Base-by-base conservation (phyloP, 2,329 filamentous ascomycete genomes). In the Colletotrichum tanaceti region DNA sequence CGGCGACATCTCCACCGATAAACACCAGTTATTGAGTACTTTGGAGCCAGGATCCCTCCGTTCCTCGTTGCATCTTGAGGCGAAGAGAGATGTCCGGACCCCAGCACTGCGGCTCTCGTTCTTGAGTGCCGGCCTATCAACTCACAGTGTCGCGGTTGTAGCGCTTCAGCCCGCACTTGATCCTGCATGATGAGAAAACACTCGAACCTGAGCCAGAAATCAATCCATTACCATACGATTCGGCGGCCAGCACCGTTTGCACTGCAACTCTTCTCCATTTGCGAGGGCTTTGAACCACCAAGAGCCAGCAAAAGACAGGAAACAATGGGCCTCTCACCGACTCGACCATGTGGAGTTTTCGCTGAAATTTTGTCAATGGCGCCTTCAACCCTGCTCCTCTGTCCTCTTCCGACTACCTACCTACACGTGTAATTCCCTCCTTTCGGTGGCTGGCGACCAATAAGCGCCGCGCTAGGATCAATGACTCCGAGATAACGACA, bases 341-440 rank as follows among this genome's bases (percentile, higher is more conserved):
- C 62, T 57, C 43, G 20, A 49, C 53, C 46, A 38, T 44, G 61
- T 49, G 43, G 52, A 41, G 55, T 65, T 44, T 52, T 65, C 55
- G 55, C 65, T 65, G 65, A 68, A 68, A 65, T 65, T 68, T 59
- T 46, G 63, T 38, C 35, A 38, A 60, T 68, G 62, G 65, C 62
- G 65, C 55, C 65, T 65, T 65, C 54, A 61, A 65, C 65, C 65
- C 62, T 68, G 65, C 35, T 61, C 49, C 47, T 47, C 44, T 20
- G 43, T 65, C 62, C 62, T 44, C 61, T 24, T 68, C 54, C 43
- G 55, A 68, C 54, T 60, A n/a, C n/a, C n/a, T n/a, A n/a, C n/a
- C n/a, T n/a, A n/a, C n/a, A n/a, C n/a, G n/a, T n/a, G n/a, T n/a
- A 58, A 65, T 65, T 32, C 32, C 49, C 20, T 32, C 22, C 32